Conservation (phyloP, 2,329 filamentous ascomycete genomes). For the Penicillium sp. region DNA sequence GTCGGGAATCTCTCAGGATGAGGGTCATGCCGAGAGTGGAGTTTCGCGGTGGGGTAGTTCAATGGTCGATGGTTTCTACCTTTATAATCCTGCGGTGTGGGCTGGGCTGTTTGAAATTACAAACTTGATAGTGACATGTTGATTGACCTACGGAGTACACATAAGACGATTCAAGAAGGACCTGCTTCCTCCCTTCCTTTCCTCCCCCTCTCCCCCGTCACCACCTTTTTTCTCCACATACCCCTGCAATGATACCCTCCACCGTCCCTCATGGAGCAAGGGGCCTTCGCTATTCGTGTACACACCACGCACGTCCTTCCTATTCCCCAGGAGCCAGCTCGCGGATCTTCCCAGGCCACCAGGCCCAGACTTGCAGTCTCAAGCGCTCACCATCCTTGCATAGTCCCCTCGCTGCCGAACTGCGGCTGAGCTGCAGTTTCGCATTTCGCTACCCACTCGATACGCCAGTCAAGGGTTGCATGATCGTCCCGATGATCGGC, state of each 20-base stretch:
- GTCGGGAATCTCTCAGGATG: background rate
- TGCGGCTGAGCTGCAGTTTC: slow-evolving; percentile 17
- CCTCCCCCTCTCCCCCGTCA: background rate
- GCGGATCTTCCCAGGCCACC: background rate
- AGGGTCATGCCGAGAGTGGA: background rate
- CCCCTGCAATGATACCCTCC: background rate
- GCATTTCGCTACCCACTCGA: background rate
- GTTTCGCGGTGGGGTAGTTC: background rate
- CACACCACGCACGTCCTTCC: background rate
- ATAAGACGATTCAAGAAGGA: background rate
- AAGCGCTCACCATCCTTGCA: slow-evolving; percentile 22
- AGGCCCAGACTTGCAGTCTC: slow-evolving; percentile 7
- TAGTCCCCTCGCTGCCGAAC: slow-evolving; percentile 14
- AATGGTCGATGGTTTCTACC: background rate
- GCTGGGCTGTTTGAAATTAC: background rate
- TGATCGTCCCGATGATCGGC: slow-evolving; percentile 8
- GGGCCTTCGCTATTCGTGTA: background rate
- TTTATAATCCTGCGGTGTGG: background rate
- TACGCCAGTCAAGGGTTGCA: background rate
- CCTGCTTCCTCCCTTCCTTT: background rate
- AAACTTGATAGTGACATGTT: background rate
- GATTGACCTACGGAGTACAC: too few relatives aligned
- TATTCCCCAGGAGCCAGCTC: background rate
- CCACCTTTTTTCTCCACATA: background rate
- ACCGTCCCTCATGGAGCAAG: slow-evolving; percentile 4